Evolutionary conservation across 805 yeast genomes (phyloP), one percentile per base, ranked within the genome.

Genomic region (Wickerhamomyces ciferrii): DNA sequence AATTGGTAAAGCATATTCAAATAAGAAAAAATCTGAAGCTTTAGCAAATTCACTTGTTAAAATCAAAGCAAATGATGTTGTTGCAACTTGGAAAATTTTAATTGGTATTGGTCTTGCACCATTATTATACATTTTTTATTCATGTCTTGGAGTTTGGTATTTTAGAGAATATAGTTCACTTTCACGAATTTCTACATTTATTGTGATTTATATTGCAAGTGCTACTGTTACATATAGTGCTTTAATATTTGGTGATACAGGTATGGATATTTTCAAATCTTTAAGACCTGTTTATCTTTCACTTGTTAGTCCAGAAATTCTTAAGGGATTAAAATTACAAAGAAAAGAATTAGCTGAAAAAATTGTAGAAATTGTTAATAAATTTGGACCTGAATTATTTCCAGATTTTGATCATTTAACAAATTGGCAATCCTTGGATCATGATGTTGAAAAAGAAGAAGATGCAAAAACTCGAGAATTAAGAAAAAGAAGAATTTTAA

Each of bases 51-150:
- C 97, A 0, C 76, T 90, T 0, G 99, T 94, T 20, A 94, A 94
- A 63, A 83, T 94, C 49, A 82, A 83, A 59, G 99, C 96, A 17
- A 84, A 82, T 47, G 99, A 94, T 65, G 97, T 94, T 23, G 78
- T 94, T 49, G 98, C 98, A 2, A 91, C 98, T 1, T 94, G 99
- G 99, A 94, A 94, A 66, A 84, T 94, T 41, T 71, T 94, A 52
- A 89, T 92, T 36, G 82, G 91, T 31, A 77, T 94, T 78, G 95
- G 92, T 5, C 68, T 88, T 45, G 95, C 97, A 0, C 99, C 99
- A 2, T 63, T 88, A 38, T 69, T 94, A 25, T 94, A 92, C 70
- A 79, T 82, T 34, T 71, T 86, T 47, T 94, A 94, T 67, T 89
- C 97, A 0, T 62, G 77, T 3, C 52, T 86, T 15, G 84, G 87